Conservation (phyloP, 2,329 filamentous ascomycete genomes). For the Parasarocladium wereldwijsianum region DNA sequence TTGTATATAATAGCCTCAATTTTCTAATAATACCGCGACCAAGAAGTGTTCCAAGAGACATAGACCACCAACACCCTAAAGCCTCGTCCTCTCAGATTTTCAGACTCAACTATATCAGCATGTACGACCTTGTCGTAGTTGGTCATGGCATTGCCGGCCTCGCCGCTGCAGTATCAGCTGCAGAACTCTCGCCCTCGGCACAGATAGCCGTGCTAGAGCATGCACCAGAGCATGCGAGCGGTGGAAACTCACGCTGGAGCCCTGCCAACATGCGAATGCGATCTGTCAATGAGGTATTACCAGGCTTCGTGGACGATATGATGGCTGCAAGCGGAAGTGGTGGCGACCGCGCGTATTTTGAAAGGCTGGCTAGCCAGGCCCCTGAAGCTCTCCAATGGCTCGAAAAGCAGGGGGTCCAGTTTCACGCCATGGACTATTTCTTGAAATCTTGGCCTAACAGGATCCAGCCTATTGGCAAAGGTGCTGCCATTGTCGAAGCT, state of each 20-base stretch:
- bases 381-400: conserved; percentile 6
- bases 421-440: conserved; percentile 6
- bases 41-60: neutral
- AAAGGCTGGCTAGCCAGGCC: conserved; percentile 6
- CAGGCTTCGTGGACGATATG: conserved; percentile 6
- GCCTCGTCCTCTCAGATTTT: conserved; percentile 6
- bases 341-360: conserved; percentile 6
- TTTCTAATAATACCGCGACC: neutral
- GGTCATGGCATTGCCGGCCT: conserved; percentile 6
- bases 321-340: conserved; percentile 6
- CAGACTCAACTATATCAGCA: conserved; percentile 6
- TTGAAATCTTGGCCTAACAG: conserved; percentile 6
- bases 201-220: conserved; percentile 6
- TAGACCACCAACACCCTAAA: conserved; percentile 1
- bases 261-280: conserved; percentile 6
- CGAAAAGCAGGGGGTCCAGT: conserved; percentile 6
- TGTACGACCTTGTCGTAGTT: conserved; percentile 6
- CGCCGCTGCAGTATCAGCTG: conserved; percentile 6
- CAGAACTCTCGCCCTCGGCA: conserved; percentile 6
- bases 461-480: conserved; percentile 6
- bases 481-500: conserved; percentile 6
- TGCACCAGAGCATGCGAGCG: conserved; percentile 6
- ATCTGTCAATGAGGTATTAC: conserved; percentile 7
- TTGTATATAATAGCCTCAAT: neutral
- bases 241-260: conserved; percentile 6